Conservation (phyloP, 2,329 filamentous ascomycete species). For the Shiraia bambusicola region DNA sequence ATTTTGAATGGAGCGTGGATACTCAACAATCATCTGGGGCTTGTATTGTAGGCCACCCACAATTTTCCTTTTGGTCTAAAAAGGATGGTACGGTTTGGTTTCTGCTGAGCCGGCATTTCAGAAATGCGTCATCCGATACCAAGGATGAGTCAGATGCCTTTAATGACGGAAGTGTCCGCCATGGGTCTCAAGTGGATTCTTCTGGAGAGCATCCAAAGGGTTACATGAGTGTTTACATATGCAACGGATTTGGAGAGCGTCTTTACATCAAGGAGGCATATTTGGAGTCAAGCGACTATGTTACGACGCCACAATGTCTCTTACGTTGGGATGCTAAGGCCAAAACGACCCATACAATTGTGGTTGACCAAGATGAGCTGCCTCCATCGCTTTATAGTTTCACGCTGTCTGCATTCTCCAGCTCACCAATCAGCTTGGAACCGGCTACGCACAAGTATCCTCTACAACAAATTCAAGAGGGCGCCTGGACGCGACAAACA, state of each 20-base stretch:
- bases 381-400: constrained; percentile 76
- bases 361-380: constrained; percentile 77
- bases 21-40: constrained; percentile 62
- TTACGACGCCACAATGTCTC: constrained; percentile 90
- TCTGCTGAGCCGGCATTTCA: constrained; percentile 82
- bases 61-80: constrained; percentile 58
- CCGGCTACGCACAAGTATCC: constrained; percentile 63
- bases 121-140: constrained; percentile 51
- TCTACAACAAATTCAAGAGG: constrained; percentile 59
- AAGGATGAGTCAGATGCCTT: constrained; percentile 35
- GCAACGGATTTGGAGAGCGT: constrained; percentile 67
- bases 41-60: constrained; percentile 68
- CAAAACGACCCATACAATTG: constrained; percentile 59
- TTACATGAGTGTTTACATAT: constrained; percentile 86
- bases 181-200: constrained; percentile 22
- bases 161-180: constrained; percentile 33
- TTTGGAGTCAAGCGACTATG: constrained; percentile 76
- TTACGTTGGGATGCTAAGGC: constrained; percentile 68
- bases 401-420: constrained; percentile 80
- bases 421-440: constrained; percentile 60
- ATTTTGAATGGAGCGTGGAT: constrained; percentile 78
- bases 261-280: constrained; percentile 74
- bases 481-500: constrained; percentile 74
- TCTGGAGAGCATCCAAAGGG: constrained; percentile 54
- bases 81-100: constrained; percentile 73